phyloP scores from a whole-genome alignment of 139 green algal species.

The Eudorina sp. region DNA sequence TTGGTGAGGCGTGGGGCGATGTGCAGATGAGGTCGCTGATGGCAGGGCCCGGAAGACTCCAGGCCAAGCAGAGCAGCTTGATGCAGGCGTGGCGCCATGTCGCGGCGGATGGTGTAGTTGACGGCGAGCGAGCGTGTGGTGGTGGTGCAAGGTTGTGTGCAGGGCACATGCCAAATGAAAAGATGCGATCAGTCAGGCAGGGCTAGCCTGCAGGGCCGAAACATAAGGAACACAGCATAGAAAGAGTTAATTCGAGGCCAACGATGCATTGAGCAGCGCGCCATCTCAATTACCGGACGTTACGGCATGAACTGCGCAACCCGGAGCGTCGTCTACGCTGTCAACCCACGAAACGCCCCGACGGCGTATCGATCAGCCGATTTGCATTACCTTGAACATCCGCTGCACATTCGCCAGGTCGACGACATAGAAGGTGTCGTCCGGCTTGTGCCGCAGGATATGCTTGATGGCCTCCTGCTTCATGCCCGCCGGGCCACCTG shows the following conservation, averaged over 20 bases:
- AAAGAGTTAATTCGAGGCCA: slow-evolving; percentile 21
- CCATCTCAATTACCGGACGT: neutral
- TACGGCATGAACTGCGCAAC: slow-evolving; percentile 28
- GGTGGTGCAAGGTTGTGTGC: slow-evolving; percentile 18
- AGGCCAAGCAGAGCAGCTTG: slow-evolving; percentile 55
- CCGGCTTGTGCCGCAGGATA: slow-evolving; percentile 59
- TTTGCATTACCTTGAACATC: slow-evolving; percentile 79
- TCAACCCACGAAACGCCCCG: neutral
- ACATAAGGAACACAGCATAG: slow-evolving; percentile 42
- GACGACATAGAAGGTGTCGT: slow-evolving; percentile 94
- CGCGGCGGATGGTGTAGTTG: slow-evolving; percentile 11
- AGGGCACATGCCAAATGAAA: slow-evolving; percentile 33
- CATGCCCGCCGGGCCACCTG: slow-evolving; percentile 51
- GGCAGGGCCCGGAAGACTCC: slow-evolving; percentile 49
- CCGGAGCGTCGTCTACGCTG: neutral
- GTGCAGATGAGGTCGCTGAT: slow-evolving; percentile 38
- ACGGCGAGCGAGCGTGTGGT: slow-evolving; percentile 33
- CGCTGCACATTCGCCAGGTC: slow-evolving; percentile 88
- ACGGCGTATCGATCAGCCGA: too few species aligned
- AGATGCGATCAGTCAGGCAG: slow-evolving; percentile 33
- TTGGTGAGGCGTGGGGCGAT: slow-evolving; percentile 41
- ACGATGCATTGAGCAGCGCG: neutral
- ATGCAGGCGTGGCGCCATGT: slow-evolving; percentile 25
- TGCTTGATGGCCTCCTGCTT: slow-evolving; percentile 47
- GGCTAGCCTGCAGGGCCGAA: slow-evolving; percentile 46